Conservation (phyloP, 768 basidiomycete genomes). For the Clavulina sp. region DNA sequence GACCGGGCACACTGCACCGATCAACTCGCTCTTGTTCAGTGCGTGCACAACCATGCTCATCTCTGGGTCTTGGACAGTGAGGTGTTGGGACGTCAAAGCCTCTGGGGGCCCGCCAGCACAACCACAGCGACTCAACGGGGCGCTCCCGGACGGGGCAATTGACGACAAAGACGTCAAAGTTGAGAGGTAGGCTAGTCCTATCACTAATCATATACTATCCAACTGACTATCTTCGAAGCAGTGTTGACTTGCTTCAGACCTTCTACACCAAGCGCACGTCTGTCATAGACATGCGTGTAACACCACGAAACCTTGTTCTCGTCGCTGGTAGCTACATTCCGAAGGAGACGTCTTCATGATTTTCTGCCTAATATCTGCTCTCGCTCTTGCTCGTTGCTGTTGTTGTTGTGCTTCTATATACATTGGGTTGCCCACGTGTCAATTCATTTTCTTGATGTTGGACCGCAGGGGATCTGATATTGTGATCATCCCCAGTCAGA, state of each 20-base stretch:
- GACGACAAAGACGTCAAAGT: conserved; percentile 40
- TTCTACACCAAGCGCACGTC: conserved; percentile 96
- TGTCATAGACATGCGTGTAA: conserved; percentile 82
- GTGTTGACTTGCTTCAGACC: conserved; percentile 71
- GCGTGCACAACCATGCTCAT: conserved; percentile 82
- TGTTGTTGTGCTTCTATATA: too few species aligned
- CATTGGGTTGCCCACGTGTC: too few species aligned
- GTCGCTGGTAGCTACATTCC: conserved; percentile 51
- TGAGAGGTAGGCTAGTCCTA: conserved; percentile 23
- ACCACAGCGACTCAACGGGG: conserved; percentile 11
- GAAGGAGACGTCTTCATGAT: background rate
- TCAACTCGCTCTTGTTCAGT: conserved; percentile 83
- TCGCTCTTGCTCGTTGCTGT: background rate
- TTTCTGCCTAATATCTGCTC: background rate
- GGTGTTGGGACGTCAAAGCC: conserved; percentile 93
- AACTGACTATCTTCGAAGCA: conserved; percentile 18
- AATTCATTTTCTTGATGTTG: too few species aligned
- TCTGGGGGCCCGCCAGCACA: conserved; percentile 39
- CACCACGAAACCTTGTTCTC: conserved; percentile 82
- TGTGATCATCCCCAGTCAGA: too few species aligned
- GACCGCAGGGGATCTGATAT: too few species aligned
- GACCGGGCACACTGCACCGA: conserved; percentile 78
- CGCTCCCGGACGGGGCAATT: conserved; percentile 7
- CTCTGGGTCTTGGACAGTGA: conserved; percentile 85
- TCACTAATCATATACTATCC: background rate